Evolutionary conservation across 2,329 filamentous ascomycete genomes (phyloP).

Genomic region (Pseudogymnoascus sp.): DNA sequence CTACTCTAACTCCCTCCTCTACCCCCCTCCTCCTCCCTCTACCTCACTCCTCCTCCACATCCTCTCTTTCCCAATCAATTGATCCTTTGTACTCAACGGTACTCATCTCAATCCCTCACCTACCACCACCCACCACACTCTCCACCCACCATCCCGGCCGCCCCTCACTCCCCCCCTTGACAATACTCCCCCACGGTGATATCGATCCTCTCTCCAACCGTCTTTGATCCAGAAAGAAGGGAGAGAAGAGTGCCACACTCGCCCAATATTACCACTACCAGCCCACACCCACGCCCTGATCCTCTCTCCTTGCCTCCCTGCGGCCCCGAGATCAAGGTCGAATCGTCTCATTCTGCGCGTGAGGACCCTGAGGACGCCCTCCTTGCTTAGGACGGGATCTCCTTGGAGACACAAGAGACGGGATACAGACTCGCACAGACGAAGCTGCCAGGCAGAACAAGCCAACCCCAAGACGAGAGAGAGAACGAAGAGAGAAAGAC

Average conservation of each 20-base stretch:
- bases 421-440: background rate
- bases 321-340: background rate
- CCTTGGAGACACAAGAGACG: background rate
- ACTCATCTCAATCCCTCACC: background rate
- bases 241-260: background rate
- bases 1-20: background rate
- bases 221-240: background rate
- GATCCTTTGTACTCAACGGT: background rate
- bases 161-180: background rate
- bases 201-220: background rate
- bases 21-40: background rate
- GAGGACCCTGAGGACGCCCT: background rate
- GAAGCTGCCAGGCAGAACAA: background rate
- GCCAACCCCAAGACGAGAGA: background rate
- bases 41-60: background rate
- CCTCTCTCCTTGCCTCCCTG: background rate
- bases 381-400: background rate
- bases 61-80: background rate
- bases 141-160: background rate
- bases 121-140: background rate
- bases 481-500: background rate
- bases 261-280: background rate
- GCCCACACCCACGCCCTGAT: background rate
- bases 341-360: background rate
- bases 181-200: background rate